phyloP scores from a whole-genome alignment of 2,329 filamentous ascomycete species.

The Fusarium avenaceum region DNA sequence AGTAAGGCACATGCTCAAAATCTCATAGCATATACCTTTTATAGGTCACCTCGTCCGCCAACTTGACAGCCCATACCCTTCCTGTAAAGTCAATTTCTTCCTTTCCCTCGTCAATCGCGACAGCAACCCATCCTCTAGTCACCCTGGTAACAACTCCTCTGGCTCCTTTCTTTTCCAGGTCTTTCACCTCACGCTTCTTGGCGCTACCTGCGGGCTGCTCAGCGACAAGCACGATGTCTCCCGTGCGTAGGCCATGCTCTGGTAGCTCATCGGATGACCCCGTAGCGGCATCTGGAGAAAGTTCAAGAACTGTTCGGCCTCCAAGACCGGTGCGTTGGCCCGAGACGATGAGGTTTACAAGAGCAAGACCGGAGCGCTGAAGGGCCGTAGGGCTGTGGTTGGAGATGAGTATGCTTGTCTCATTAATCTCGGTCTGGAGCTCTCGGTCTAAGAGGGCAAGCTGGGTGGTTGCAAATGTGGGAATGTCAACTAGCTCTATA shows the following conservation, averaged over 20 bases:
- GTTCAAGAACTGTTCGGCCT: constrained; percentile 89
- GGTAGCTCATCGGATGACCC: constrained; percentile 67
- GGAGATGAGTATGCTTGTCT: constrained; percentile 76
- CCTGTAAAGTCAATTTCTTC: constrained; percentile 61
- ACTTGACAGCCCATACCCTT: constrained; percentile 74
- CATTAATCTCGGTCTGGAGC: constrained; percentile 77
- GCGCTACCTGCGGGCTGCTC: constrained; percentile 81
- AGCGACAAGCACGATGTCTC: constrained; percentile 82
- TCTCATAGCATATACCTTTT: constrained; percentile 58
- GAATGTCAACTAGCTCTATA: constrained; percentile 68
- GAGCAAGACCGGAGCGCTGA: constrained; percentile 81
- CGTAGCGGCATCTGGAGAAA: constrained; percentile 79
- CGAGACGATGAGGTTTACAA: constrained; percentile 79
- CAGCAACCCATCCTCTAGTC: constrained; percentile 68
- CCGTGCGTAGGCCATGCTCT: constrained; percentile 80
- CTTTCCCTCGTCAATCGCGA: constrained; percentile 77
- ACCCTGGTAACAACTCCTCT: constrained; percentile 79
- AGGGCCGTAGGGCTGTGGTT: constrained; percentile 77
- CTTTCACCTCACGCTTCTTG: constrained; percentile 79
- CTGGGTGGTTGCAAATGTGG: constrained; percentile 78
- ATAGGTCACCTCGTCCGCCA: constrained; percentile 77
- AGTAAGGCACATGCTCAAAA: background rate
- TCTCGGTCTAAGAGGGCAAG: constrained; percentile 78
- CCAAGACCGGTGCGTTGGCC: constrained; percentile 90
- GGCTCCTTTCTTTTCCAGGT: constrained; percentile 76